Percentiles rank a stretch among this genome's conserved stretches.
phyloP scores from a whole-genome alignment of 768 basidiomycete genomes.

The Tremella yokohamensis region DNA sequence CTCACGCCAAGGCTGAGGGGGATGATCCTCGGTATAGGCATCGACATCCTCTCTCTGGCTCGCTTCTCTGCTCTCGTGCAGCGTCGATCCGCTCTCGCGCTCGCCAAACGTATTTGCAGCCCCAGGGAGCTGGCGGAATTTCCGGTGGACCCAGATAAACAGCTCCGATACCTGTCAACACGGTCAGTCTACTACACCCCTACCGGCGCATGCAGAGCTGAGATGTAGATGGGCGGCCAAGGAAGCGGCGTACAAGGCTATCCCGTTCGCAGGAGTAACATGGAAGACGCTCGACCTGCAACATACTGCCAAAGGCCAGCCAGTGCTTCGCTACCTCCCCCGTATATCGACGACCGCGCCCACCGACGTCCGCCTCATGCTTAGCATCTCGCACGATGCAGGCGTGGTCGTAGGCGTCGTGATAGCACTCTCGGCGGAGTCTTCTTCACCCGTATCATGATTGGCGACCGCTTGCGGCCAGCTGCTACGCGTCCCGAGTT shows the following conservation, averaged over 20 bases:
- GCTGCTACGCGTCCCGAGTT: too few relatives aligned
- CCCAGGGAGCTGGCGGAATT: conserved; percentile 23
- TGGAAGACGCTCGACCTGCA: conserved; percentile 1
- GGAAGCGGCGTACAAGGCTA: conserved; percentile 45
- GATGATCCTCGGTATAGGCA: conserved; percentile 37
- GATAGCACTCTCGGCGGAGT: conserved; percentile 16
- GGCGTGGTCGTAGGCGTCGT: conserved; percentile 41
- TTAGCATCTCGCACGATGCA: conserved; percentile 35
- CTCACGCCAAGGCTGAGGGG: background rate
- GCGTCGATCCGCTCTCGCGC: conserved; percentile 18
- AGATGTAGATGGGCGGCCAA: conserved; percentile 38
- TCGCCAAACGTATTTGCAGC: conserved; percentile 38
- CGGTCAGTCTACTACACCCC: background rate
- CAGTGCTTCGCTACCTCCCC: background rate
- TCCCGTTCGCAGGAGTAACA: conserved; percentile 12
- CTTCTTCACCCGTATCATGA: too few relatives aligned
- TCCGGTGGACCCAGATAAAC: background rate
- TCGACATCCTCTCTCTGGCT: conserved; percentile 39
- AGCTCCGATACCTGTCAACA: conserved; percentile 12
- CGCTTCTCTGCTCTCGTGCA: conserved; percentile 25
- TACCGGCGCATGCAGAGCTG: background rate
- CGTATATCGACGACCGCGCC: background rate
- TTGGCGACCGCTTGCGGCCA: too few relatives aligned
- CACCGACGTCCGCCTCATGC: background rate
- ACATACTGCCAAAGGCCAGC: background rate